Base-by-base conservation (phyloP, 2,329 filamentous ascomycete species). In the Macrophomina phaseolina region DNA sequence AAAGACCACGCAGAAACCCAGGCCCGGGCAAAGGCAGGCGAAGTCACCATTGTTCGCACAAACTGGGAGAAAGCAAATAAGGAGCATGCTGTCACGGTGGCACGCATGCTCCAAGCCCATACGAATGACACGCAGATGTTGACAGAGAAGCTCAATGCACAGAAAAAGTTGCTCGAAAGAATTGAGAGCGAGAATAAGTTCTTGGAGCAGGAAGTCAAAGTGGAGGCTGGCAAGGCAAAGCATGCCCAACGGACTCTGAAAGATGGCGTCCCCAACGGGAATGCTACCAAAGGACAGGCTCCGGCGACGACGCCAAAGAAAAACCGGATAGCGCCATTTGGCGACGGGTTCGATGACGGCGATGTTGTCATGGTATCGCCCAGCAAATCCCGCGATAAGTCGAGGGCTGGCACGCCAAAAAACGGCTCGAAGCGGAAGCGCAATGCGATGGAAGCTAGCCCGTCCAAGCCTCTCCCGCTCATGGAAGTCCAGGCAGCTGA, bases 311-410 rank as follows among this genome's bases (percentile, higher is more conserved):
- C 90, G 0, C 89, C 89, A 2, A 91, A 84, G 73, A 89, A 87
- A 75, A 84, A 83, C 34, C 88, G 85, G 74, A 78, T 81, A 1
- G 86, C 86, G 78, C 82, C 85, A 1, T 81, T 91, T 60, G 85
- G 90, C 1, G 92, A 95, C 77, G 92, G 92, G 0, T 95, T 95
- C 72, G 91, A 94, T 68, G 88, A 92, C 68, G 83, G 85, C 65
- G 86, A 90, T 72, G 82, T 89, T 8, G 76, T 84, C 66, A 79
- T 84, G 68, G 74, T 82, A 1, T 88, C 86, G 2, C 86, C 86
- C 4, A 86, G 82, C 63, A 87, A 84, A 70, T 70, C 74, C 4
- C 78, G 76, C 56, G 77, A 79, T 8, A 81, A 79, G 69, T 79
- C 81, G 5, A 87, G 84, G 73, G 79, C 83, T 51, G 76, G 77